These are phyloP conservation scores for Talaromyces nanjingensis DNA, from an alignment of 495 filamentous ascomycete genomes.

Conservation along the genomic window DNA sequence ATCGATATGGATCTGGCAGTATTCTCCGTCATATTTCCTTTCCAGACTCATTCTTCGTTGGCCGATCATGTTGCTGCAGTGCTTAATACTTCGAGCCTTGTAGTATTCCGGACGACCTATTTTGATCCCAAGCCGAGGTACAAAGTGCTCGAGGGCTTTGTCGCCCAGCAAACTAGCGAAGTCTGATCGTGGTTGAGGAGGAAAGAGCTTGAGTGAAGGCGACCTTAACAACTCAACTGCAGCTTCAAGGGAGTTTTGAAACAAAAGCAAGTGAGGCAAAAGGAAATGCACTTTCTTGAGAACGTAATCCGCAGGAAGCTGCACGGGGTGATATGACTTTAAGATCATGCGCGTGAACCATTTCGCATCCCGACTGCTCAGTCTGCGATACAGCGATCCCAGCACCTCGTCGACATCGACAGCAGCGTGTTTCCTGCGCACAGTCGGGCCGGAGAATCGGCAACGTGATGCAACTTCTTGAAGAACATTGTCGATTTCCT, in stretches of 20 bases:
- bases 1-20: conserved; percentile 81
- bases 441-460: conserved; percentile 59
- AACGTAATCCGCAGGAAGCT: conserved; percentile 38
- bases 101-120: conserved; percentile 64
- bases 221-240: conserved; percentile 41
- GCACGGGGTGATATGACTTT: conserved; percentile 62
- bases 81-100: conserved; percentile 70
- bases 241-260: conserved; percentile 54
- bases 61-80: conserved; percentile 58
- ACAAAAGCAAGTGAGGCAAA: conserved; percentile 56
- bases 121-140: conserved; percentile 62
- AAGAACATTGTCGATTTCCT: conserved; percentile 67
- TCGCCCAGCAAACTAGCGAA: conserved; percentile 24
- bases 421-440: conserved; percentile 42
- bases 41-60: conserved; percentile 63
- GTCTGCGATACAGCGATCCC: conserved; percentile 47
- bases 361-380: conserved; percentile 70
- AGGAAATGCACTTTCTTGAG: conserved; percentile 48
- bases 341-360: conserved; percentile 82
- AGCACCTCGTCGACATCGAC: conserved; percentile 42
- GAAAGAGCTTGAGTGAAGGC: conserved; percentile 31
- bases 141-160: conserved; percentile 43
- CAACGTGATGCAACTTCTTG: conserved; percentile 56
- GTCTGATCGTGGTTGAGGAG: conserved; percentile 29
- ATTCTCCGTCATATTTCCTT: conserved; percentile 81